phyloP scores from a whole-genome alignment of 2,329 filamentous ascomycete genomes.

The Trichoderma lentiforme region DNA sequence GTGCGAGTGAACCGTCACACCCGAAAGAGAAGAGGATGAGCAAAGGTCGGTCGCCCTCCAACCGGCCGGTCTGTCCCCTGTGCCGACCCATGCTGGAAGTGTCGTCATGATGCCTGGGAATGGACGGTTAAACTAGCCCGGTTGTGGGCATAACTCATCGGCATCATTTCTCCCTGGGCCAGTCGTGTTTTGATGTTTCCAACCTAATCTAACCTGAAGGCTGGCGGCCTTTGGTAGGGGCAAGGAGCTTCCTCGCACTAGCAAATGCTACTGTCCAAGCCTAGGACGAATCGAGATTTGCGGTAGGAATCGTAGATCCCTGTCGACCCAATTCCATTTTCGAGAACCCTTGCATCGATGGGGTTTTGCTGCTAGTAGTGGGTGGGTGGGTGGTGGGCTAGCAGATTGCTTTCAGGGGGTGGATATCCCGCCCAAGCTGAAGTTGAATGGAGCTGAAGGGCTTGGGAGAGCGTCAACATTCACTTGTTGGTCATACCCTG shows the following conservation, averaged over 20 bases:
- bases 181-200: neutral
- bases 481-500: conserved; percentile 4
- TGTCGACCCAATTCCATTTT: neutral
- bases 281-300: conserved; percentile 1
- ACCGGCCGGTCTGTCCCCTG: neutral
- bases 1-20: neutral
- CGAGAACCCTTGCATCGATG: conserved; percentile 4
- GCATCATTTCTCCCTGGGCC: neutral
- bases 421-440: neutral
- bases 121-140: neutral
- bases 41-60: neutral
- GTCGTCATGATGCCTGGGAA: neutral
- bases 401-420: neutral
- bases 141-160: neutral
- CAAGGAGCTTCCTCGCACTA: neutral
- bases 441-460: conserved; percentile 2
- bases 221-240: neutral
- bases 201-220: neutral
- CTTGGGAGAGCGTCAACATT: neutral
- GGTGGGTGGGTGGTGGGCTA: neutral
- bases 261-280: neutral
- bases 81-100: neutral
- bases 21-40: neutral
- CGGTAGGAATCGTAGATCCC: conserved; percentile 2
- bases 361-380: neutral